phyloP scores from a whole-genome alignment of 2,329 filamentous ascomycete species.

The Pseudogymnoascus sp. region DNA sequence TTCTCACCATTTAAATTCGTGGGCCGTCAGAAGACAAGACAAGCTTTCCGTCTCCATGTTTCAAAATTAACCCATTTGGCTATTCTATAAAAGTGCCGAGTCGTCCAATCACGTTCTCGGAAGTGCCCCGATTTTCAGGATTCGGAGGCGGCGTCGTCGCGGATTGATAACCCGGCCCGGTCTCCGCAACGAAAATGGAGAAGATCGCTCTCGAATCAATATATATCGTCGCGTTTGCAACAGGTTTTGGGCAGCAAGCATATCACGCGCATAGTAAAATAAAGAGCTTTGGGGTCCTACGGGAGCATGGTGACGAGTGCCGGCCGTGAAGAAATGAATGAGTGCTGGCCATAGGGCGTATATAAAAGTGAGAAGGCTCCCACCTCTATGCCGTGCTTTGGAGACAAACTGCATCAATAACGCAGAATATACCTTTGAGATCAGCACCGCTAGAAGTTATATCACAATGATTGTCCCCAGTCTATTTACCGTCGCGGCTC shows the following conservation, averaged over 20 bases:
- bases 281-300: not conserved
- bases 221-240: not conserved
- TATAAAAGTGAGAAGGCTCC: not conserved
- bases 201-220: constrained; percentile 4
- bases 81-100: constrained; percentile 2
- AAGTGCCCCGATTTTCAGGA: not conserved
- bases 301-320: not conserved
- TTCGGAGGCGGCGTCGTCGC: not conserved
- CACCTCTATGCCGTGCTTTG: not conserved
- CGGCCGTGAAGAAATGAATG: not conserved
- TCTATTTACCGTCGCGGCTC: constrained; percentile 27
- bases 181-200: constrained; percentile 2
- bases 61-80: not conserved
- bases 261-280: not conserved
- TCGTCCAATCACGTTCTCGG: not conserved
- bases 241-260: not conserved
- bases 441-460: not conserved
- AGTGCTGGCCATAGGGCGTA: not conserved
- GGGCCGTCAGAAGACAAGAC: not conserved
- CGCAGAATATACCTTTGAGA: not conserved
- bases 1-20: not conserved
- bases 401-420: not conserved
- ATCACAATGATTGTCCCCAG: constrained; percentile 31
- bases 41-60: constrained; percentile 1
- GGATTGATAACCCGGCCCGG: constrained; percentile 3